Conservation (phyloP, 148 eudicot species). For the Diospyros kaki region DNA sequence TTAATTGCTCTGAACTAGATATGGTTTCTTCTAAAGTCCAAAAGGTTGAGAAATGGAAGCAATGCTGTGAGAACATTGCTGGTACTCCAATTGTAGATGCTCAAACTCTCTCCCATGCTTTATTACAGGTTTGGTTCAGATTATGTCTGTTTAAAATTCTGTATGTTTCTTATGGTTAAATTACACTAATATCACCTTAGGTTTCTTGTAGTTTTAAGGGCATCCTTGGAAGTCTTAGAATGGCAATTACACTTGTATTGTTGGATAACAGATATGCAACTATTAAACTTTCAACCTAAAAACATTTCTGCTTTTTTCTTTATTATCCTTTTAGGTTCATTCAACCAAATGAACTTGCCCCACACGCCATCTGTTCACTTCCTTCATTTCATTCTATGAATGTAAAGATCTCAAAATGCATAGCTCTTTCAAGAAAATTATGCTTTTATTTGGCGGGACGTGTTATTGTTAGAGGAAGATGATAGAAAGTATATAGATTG, state of each 20-base stretch:
- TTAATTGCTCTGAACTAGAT: slow-evolving; percentile 61
- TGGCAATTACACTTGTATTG: background rate
- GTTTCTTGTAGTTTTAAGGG: background rate
- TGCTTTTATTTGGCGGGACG: too few species aligned
- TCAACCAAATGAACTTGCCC: background rate
- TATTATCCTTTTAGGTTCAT: background rate
- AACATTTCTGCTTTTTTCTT: background rate
- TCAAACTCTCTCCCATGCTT: slow-evolving; percentile 34
- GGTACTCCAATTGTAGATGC: slow-evolving; percentile 41
- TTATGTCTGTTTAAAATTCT: background rate
- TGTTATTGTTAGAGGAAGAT: too few species aligned
- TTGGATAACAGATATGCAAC: background rate
- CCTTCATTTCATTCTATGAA: too few species aligned
- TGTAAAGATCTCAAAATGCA: too few species aligned
- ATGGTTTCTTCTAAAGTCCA: slow-evolving; percentile 61
- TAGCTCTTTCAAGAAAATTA: too few species aligned
- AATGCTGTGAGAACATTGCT: slow-evolving; percentile 38
- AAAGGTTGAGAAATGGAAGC: slow-evolving; percentile 57
- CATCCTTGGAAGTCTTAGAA: background rate
- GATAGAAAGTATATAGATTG: too few species aligned
- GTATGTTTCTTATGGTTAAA: background rate
- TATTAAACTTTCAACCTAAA: background rate
- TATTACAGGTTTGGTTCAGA: slow-evolving; percentile 43
- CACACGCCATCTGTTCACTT: too few species aligned
- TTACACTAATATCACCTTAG: background rate